These are phyloP conservation scores for Phoenix roebelenii DNA, from an alignment of 176 grass and related monocot species.

Conservation along the genomic window DNA sequence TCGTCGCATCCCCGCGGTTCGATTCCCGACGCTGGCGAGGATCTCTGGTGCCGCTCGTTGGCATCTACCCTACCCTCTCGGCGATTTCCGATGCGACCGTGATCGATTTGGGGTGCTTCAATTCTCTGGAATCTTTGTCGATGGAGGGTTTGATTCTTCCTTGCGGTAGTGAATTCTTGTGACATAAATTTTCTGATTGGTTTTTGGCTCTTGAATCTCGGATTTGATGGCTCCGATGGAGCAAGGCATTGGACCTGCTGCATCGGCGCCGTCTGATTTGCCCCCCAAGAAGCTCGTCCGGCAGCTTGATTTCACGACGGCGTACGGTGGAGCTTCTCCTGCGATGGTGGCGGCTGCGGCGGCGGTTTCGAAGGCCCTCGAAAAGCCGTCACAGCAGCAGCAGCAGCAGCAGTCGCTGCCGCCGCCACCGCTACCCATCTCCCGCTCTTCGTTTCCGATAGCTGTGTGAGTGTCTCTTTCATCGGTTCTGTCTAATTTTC, in stretches of 20 bases:
- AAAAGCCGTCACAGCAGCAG: slow-evolving; percentile 19
- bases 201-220: neutral
- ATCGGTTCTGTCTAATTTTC: too few relatives aligned
- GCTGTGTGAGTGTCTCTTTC: too few relatives aligned
- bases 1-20: slow-evolving; percentile 13
- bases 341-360: slow-evolving; percentile 42
- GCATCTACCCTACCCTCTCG: neutral
- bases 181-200: neutral
- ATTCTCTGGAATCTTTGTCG: too few relatives aligned
- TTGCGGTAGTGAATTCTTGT: too few relatives aligned
- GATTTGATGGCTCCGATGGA: slow-evolving; percentile 40
- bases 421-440: neutral
- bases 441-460: too few relatives aligned
- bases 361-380: slow-evolving; percentile 36
- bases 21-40: slow-evolving; percentile 12
- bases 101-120: slow-evolving; percentile 27
- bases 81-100: neutral
- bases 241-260: slow-evolving; percentile 35
- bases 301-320: slow-evolving; percentile 82
- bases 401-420: neutral
- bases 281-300: slow-evolving; percentile 66
- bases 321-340: slow-evolving; percentile 14
- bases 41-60: slow-evolving; percentile 16
- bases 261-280: slow-evolving; percentile 29
- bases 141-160: neutral